A percentile compares a stretch with the other conserved stretches of the same genome.
phyloP scores from a whole-genome alignment of 805 yeast genomes.

The Scheffersomyces stipitis region DNA sequence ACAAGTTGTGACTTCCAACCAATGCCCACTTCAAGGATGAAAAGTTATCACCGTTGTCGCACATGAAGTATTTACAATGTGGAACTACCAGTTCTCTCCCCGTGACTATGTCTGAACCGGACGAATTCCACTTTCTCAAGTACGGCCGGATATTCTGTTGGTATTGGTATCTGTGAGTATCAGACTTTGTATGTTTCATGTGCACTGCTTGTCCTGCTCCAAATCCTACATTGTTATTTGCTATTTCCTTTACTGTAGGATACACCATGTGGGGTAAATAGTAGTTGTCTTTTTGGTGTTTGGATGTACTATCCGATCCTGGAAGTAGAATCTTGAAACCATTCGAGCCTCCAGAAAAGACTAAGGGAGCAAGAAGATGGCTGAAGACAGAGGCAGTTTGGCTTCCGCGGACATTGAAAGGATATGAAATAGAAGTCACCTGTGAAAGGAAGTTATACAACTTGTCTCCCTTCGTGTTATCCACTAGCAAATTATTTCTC shows the following conservation, averaged over 20 bases:
- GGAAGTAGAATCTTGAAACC: slow-evolving; percentile 24
- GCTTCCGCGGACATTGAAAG: slow-evolving; percentile 26
- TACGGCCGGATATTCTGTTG: slow-evolving; percentile 39
- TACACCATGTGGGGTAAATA: slow-evolving; percentile 39
- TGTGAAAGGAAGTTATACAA: slow-evolving; percentile 41
- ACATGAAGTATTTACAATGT: slow-evolving; percentile 69
- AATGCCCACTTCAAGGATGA: slow-evolving; percentile 62
- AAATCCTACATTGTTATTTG: slow-evolving; percentile 43
- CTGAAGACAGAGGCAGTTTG: slow-evolving; percentile 43
- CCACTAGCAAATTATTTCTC: slow-evolving; percentile 29
- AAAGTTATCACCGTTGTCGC: slow-evolving; percentile 52
- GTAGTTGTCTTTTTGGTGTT: slow-evolving; percentile 23
- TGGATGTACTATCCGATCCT: slow-evolving; percentile 18
- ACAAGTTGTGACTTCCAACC: slow-evolving; percentile 72
- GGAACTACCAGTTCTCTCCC: slow-evolving; percentile 47
- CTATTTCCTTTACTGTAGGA: slow-evolving; percentile 45
- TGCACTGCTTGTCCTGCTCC: slow-evolving; percentile 52
- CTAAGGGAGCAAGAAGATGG: slow-evolving; percentile 48
- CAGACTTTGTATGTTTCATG: slow-evolving; percentile 33
- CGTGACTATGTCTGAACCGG: slow-evolving; percentile 9
- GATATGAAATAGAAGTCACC: slow-evolving; percentile 50
- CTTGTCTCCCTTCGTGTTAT: slow-evolving; percentile 6
- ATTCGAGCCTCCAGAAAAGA: slow-evolving; percentile 26
- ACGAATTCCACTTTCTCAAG: slow-evolving; percentile 46
- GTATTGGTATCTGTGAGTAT: slow-evolving; percentile 34